A percentile compares a stretch with the other conserved stretches of the same genome.
These are phyloP conservation scores for Hypholoma sublateritium DNA, from an alignment of 768 basidiomycete genomes.

Conservation along the genomic window DNA sequence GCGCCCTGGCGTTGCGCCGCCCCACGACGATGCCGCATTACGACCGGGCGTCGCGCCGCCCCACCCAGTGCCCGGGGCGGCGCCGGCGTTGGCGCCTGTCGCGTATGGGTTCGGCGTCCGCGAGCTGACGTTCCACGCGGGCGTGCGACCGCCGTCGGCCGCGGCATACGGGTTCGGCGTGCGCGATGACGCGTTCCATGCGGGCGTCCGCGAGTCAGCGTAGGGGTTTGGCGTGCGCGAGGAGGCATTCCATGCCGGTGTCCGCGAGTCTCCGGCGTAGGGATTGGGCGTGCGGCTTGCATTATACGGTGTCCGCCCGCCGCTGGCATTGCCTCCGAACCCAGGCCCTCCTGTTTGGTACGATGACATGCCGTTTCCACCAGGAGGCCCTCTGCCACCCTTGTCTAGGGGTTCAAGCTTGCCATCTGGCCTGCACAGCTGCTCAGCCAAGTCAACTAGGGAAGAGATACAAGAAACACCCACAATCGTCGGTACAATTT, in stretches of 20 bases:
- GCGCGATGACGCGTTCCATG: slow-evolving; percentile 60
- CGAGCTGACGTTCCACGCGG: slow-evolving; percentile 62
- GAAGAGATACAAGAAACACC: slow-evolving; percentile 27
- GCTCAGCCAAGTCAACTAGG: background rate
- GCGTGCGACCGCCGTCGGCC: slow-evolving; percentile 63
- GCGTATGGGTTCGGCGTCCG: slow-evolving; percentile 77
- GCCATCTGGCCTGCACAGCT: slow-evolving; percentile 51
- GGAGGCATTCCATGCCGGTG: slow-evolving; percentile 56
- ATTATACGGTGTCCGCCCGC: slow-evolving; percentile 32
- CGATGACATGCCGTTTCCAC: slow-evolving; percentile 26
- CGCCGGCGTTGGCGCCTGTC: slow-evolving; percentile 38
- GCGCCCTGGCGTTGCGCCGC: slow-evolving; percentile 21
- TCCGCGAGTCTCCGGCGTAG: slow-evolving; percentile 55
- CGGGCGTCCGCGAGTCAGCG: slow-evolving; percentile 57
- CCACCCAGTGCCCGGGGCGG: slow-evolving; percentile 34
- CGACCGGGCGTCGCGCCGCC: slow-evolving; percentile 48
- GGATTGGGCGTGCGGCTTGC: slow-evolving; percentile 68
- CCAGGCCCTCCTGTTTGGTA: slow-evolving; percentile 28
- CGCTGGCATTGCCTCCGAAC: slow-evolving; percentile 23
- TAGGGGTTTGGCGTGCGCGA: slow-evolving; percentile 68
- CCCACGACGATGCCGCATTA: slow-evolving; percentile 15
- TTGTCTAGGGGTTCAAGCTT: slow-evolving; percentile 49
- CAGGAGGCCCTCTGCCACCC: slow-evolving; percentile 14
- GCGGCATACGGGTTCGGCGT: slow-evolving; percentile 69
- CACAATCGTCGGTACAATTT: slow-evolving; percentile 75